These are phyloP conservation scores for Gentiana straminea DNA, from an alignment of 257 asterid species.

Conservation along the genomic window DNA sequence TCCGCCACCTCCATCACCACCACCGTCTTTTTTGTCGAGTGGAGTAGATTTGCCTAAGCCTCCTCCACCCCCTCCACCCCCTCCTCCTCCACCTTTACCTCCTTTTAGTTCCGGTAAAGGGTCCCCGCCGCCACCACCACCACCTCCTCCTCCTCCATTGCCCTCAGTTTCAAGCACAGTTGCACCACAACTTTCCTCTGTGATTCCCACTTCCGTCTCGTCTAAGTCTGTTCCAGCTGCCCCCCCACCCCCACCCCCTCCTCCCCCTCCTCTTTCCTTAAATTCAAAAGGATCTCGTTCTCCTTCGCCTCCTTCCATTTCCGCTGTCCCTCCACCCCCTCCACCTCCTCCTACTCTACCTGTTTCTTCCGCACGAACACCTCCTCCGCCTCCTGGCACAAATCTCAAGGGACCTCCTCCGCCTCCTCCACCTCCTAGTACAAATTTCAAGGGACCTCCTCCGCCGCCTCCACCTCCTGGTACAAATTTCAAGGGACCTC, in stretches of 20 bases:
- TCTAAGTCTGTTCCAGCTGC: constrained; percentile 5
- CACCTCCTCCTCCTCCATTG: constrained; percentile 4
- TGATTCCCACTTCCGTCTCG: constrained; percentile 3
- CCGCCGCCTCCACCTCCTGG: no score
- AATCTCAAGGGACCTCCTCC: no score
- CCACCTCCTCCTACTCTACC: constrained; percentile 9
- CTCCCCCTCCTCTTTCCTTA: constrained; percentile 7
- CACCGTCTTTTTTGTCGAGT: not conserved
- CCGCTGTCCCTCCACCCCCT: constrained; percentile 7
- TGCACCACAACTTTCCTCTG: constrained; percentile 6
- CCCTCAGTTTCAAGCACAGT: not conserved
- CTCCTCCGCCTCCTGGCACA: no score
- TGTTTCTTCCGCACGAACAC: no score
- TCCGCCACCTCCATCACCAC: not conserved
- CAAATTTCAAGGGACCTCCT: no score
- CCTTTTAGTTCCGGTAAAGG: constrained; percentile 5
- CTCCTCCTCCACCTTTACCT: constrained; percentile 8
- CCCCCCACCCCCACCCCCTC: constrained; percentile 10
- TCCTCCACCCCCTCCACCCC: constrained; percentile 10
- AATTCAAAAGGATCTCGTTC: not conserved
- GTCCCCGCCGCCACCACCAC: constrained; percentile 8
- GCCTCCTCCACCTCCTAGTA: no score
- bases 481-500: no score
- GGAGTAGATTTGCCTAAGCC: no score
- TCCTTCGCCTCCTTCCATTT: constrained; percentile 7